These are phyloP conservation scores for Colletotrichum sp. DNA, from an alignment of 2,329 filamentous ascomycete genomes.

Conservation along the genomic window DNA sequence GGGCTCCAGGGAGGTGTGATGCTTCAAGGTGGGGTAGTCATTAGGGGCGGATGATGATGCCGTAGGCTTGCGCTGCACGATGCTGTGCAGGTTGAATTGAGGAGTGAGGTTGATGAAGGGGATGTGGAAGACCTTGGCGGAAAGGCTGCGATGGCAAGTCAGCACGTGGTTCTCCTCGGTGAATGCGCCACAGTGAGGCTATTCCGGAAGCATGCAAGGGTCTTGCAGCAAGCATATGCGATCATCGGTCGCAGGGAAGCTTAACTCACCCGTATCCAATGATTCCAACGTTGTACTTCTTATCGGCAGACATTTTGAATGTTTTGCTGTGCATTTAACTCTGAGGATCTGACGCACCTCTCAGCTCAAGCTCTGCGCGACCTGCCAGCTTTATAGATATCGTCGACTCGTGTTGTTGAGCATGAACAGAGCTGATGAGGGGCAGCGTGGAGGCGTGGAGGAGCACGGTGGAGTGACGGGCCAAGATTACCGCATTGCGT, in stretches of 20 bases:
- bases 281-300: conserved; percentile 55
- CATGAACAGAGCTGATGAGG: neutral
- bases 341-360: neutral
- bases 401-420: neutral
- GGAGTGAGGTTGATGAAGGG: conserved; percentile 73
- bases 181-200: neutral
- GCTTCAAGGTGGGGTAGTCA: conserved; percentile 69
- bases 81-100: conserved; percentile 71
- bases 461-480: conserved; percentile 15
- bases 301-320: conserved; percentile 26
- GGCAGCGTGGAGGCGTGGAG: neutral
- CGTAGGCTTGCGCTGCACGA: conserved; percentile 76
- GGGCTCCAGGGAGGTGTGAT: conserved; percentile 66
- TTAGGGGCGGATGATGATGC: conserved; percentile 72
- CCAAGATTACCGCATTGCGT: conserved; percentile 13
- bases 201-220: neutral
- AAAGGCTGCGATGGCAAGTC: conserved; percentile 43
- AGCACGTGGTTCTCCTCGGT: conserved; percentile 10
- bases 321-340: neutral
- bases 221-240: neutral
- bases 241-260: neutral
- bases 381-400: conserved; percentile 1
- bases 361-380: neutral
- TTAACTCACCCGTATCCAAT: conserved; percentile 56
- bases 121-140: conserved; percentile 84